Base-by-base conservation (phyloP, 1,139 yeast species). In the Nakaseomyces glabratus region DNA sequence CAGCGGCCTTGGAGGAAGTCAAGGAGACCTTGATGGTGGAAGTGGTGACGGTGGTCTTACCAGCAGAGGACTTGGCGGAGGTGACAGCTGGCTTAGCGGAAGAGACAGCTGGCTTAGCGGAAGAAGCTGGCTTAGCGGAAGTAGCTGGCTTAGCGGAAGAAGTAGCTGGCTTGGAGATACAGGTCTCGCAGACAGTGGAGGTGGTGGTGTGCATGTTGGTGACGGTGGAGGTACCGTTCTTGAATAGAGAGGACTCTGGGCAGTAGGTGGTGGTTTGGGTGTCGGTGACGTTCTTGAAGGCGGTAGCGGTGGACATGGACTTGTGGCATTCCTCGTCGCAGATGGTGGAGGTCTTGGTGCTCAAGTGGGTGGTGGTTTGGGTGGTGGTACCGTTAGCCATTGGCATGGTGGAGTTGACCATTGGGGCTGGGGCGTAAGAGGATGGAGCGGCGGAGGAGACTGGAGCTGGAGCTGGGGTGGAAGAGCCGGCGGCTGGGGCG, bases 341-440 rank as follows among this genome's bases (percentile, higher is more conserved):
- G 19, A 24, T 19, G 16, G 28, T 24, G 10, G 14, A 18, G 28
- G 28, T 24, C 7, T 18, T 19, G n/a, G 28, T 24, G 28, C 28
- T 24, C 28, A 24, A 24, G 11, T 24, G 28, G 16, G 28, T 24
- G 16, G 28, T 24, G 12, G 28, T 24, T 15, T 24, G 28, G 16
- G 28, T 24, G 28, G 28, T 24, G 19, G 28, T 24, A 24, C 28
- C 28, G 28, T 24, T 24, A 15, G 28, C 28, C 10, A n/a, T 20
- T 20, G 33, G n/a, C 11, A 19, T 14, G 28, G 28, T 30, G 11
- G 22, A 12, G 13, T 22, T 24, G 12, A 26, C 11, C 11, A 24
- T 21, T 22, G 33, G 23, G 20, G 20, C 30, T n/a, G 35, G 20
- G 18, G 17, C 5, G n/a, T 20, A 24, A 31, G 28, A 22, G 14